Base-by-base conservation (phyloP, 257 asterid species). In the Jacaranda copaia region DNA sequence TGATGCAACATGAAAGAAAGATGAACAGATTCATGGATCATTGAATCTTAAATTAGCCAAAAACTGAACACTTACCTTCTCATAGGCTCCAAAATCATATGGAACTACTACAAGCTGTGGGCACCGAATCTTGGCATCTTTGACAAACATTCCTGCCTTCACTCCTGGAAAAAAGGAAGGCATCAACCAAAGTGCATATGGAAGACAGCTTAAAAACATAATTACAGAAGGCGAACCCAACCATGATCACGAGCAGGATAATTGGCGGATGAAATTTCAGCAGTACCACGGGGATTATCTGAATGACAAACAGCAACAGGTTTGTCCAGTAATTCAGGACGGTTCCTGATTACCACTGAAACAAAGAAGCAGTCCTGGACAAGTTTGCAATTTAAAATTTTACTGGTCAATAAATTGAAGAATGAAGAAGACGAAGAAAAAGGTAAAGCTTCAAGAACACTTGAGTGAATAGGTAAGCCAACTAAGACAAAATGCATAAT, bases 291-390 rank as follows among this genome's bases (percentile, higher is more conserved):
- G 70, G 93, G 87, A 85, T 80, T 91, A 84, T 95, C 97, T 52
- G 98, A 95, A 86, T 95, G 99, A 85, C 96, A 90, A 70, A 95
- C 96, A 75, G 99, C 97, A 79, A 95, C 97, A 83, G 99, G 97
- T 81, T 89, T 90, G 69, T 76, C 92, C 63, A 77, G 84, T 80
- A 93, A 84, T 74, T 90, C 97, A 40, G 97, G 94, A 43, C 62
- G 84, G 69, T 84, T 85, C 83, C 96, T 89, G 86, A 85, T 87
- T 81, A 95, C 90, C 80, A 95, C 99, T 5, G 98, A 87, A 74
- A 95, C 99, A 77, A 91, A 95, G 85, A 95, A 95, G 84, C 94
- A 95, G 79, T 95, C 99, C 99, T 93, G 93, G 77, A 66, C 78
- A 43, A 48, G 76, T 72, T 72, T 78, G 5, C 42, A 60, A 57